Evolutionary conservation across 176 grass and related monocot species (phyloP).

Genomic region (Bonia amplexicaulis): DNA sequence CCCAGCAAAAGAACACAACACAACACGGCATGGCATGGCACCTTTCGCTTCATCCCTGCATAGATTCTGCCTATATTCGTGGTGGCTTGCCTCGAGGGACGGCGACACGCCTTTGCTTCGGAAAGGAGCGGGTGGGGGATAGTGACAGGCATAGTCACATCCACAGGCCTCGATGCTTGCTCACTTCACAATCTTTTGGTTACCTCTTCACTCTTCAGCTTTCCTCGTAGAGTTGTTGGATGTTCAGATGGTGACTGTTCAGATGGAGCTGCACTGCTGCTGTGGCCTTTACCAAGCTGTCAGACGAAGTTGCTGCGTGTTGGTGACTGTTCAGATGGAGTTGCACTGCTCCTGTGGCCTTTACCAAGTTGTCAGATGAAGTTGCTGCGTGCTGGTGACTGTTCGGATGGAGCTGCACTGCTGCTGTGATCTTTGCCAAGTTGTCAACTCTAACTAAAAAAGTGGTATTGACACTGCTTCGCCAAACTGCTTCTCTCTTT

Average conservation of each 20-base stretch:
- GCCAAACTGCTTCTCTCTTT: neutral
- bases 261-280: neutral
- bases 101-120: slow-evolving; percentile 23
- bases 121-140: slow-evolving; percentile 11
- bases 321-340: neutral
- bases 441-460: slow-evolving; percentile 4
- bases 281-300: neutral
- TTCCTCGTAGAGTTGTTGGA: neutral
- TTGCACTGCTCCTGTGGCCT: neutral
- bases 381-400: neutral
- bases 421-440: neutral
- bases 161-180: neutral
- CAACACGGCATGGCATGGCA: slow-evolving; percentile 24
- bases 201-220: neutral
- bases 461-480: neutral
- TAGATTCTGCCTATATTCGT: neutral
- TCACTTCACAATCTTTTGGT: neutral
- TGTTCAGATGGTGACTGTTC: neutral
- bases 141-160: slow-evolving; percentile 24
- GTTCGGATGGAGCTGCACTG: neutral
- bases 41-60: neutral
- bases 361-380: neutral
- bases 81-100: neutral
- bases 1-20: slow-evolving; percentile 3
- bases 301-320: neutral